Conservation (phyloP, 2,329 filamentous ascomycete species). For the Byssochlamys sp. region DNA sequence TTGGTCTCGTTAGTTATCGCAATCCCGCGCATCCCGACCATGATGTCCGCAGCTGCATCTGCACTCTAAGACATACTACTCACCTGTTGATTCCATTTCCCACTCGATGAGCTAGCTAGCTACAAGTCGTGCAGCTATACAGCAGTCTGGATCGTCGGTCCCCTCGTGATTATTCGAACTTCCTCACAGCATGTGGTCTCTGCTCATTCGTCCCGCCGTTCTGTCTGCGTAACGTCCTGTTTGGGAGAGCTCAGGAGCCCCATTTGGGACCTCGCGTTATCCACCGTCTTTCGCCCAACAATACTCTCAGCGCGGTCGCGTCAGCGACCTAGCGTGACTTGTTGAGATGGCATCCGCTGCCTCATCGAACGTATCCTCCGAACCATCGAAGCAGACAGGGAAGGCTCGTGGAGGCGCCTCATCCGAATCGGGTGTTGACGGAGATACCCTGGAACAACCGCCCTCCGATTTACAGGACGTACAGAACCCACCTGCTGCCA, state of each 20-base stretch:
- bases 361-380: conserved; percentile 12
- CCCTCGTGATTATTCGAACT: neutral
- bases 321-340: conserved; percentile 1
- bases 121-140: conserved; percentile 1
- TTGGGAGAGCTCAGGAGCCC: conserved; percentile 16
- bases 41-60: neutral
- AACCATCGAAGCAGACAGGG: conserved; percentile 16
- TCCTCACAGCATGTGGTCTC: conserved; percentile 8
- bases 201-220: conserved; percentile 7
- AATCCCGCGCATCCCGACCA: neutral
- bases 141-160: conserved; percentile 15
- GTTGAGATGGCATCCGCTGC: conserved; percentile 13
- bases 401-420: conserved; percentile 18
- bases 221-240: conserved; percentile 26
- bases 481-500: conserved; percentile 15
- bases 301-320: conserved; percentile 10
- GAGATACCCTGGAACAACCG: conserved; percentile 20
- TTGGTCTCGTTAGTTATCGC: neutral
- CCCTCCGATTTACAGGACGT: conserved; percentile 15
- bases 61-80: neutral
- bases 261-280: conserved; percentile 11
- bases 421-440: conserved; percentile 19
- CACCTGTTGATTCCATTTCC: neutral
- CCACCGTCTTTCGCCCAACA: conserved; percentile 8
- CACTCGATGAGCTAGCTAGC: neutral